Conservation (phyloP, 345 rosid genomes). For the Hibiscus trionum region DNA sequence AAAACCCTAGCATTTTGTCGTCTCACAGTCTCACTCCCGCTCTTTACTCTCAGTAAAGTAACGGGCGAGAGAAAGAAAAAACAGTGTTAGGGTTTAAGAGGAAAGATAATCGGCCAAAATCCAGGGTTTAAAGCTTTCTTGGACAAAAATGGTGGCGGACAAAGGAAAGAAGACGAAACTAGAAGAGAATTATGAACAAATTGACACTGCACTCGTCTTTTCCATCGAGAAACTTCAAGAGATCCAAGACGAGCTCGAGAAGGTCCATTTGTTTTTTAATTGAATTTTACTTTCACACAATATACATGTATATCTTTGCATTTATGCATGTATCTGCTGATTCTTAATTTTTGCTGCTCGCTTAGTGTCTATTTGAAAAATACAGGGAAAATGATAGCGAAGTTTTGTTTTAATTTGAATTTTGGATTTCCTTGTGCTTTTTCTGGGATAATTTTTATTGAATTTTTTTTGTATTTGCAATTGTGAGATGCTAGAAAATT, state of each 20-base stretch:
- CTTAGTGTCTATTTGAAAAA: too few relatives aligned
- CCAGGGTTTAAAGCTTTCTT: too few relatives aligned
- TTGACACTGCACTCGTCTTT: conserved; percentile 65
- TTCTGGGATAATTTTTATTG: too few relatives aligned
- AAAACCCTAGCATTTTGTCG: background rate
- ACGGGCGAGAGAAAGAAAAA: too few relatives aligned
- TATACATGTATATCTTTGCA: too few relatives aligned
- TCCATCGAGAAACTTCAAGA: conserved; percentile 57
- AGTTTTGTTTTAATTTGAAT: too few relatives aligned
- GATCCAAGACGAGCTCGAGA: background rate
- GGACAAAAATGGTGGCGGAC: conserved; percentile 53
- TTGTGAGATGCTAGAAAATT: background rate
- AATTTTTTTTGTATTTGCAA: too few relatives aligned
- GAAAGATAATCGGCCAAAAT: too few relatives aligned
- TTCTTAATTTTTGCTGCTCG: too few relatives aligned
- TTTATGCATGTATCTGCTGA: too few relatives aligned
- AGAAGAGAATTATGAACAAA: conserved; percentile 58
- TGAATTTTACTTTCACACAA: background rate
- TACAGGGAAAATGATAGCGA: too few relatives aligned
- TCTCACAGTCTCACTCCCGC: background rate
- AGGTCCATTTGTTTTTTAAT: conserved; percentile 6
- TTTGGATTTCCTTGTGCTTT: too few relatives aligned
- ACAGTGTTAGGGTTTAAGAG: background rate
- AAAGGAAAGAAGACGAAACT: conserved; percentile 78
- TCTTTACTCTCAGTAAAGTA: background rate